Evolutionary conservation across 1,139 yeast genomes (phyloP), one percentile per base, ranked within the genome.

Genomic region (Kodamaea alishanica): DNA sequence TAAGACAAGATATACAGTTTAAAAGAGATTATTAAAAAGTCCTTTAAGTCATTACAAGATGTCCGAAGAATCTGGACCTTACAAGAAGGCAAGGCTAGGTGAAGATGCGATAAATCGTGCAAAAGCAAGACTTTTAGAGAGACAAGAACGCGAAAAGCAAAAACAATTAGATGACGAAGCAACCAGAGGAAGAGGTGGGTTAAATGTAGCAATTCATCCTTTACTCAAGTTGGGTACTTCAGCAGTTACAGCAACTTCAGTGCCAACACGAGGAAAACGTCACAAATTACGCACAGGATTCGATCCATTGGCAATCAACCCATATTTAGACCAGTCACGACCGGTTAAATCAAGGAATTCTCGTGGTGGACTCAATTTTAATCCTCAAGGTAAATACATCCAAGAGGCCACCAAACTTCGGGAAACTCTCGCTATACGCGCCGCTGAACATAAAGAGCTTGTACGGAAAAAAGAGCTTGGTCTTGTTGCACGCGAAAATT

Each of bases 151-250:
- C 22, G 28, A 31, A 23, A 6, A 15, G 20, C 20, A 15, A 15
- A 15, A 15, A 15, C 20, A 15, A 15, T 15, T 15, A 15, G 4
- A 15, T 15, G 26, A 28, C 28, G 47, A 45, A 28, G 20, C 20
- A 15, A 15, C 20, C 20, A 15, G 20, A 15, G 49, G 47, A 24
- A 64, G 61, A 38, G 59, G 65, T 22, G 81, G 81, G 1, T 56
- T 77, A n/a, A 68, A 70, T 40, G 73, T 77, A 6, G 79, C 75
- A 34, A 56, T 81, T 2, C 89, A 82, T 52, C 90, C 90, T 2
- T 58, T 81, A 11, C 60, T 82, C 7, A 54, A 71, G 32, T 56
- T 54, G 4, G 20, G 20, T 15, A 15, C 20, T 15, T 3, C 20
- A 15, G 20, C 20, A 15, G 45, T 38, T n/a, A 39, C 34, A n/a